Evolutionary conservation across 2,329 filamentous ascomycete genomes (phyloP).

Genomic region (Aaosphaeria pasadenensis): DNA sequence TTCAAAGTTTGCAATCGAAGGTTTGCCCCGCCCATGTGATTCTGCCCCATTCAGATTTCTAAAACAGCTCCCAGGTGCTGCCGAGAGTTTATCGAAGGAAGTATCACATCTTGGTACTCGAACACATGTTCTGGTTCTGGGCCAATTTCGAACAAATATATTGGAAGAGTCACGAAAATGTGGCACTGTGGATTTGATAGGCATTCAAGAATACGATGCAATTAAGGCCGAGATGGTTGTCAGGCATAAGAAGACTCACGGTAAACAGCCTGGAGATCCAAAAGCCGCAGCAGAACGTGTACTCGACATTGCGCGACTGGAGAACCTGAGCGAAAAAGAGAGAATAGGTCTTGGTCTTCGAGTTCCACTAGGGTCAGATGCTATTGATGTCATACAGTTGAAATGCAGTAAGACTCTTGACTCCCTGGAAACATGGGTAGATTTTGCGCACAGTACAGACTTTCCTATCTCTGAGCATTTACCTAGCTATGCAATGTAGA

Average conservation of each 20-base stretch:
- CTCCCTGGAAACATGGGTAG: slow-evolving; percentile 6
- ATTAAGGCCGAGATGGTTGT: not conserved
- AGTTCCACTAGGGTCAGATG: slow-evolving; percentile 28
- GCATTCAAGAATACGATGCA: slow-evolving; percentile 10
- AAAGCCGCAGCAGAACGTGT: slow-evolving; percentile 12
- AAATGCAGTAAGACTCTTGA: slow-evolving; percentile 1
- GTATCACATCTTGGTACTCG: slow-evolving; percentile 32
- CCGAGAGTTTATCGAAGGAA: slow-evolving; percentile 13
- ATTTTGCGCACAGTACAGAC: slow-evolving; percentile 11
- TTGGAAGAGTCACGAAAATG: slow-evolving; percentile 16
- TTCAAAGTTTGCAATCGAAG: slow-evolving; percentile 10
- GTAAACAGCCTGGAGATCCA: slow-evolving; percentile 15
- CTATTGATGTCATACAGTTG: slow-evolving; percentile 4
- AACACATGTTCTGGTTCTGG: slow-evolving; percentile 36
- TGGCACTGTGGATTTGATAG: slow-evolving; percentile 3
- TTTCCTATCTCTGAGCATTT: not conserved
- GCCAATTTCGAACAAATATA: slow-evolving; percentile 24
- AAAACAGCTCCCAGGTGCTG: not conserved
- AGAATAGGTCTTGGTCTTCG: slow-evolving; percentile 22
- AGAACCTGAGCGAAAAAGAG: slow-evolving; percentile 7
- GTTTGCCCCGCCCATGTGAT: not conserved
- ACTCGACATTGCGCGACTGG: slow-evolving; percentile 7
- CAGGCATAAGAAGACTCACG: slow-evolving; percentile 3
- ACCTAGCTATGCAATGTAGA: too few relatives aligned
- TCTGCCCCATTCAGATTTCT: not conserved